These are phyloP conservation scores for Tylopilus plumbeoviolaceoides DNA, from an alignment of 768 basidiomycete species.

Conservation along the genomic window DNA sequence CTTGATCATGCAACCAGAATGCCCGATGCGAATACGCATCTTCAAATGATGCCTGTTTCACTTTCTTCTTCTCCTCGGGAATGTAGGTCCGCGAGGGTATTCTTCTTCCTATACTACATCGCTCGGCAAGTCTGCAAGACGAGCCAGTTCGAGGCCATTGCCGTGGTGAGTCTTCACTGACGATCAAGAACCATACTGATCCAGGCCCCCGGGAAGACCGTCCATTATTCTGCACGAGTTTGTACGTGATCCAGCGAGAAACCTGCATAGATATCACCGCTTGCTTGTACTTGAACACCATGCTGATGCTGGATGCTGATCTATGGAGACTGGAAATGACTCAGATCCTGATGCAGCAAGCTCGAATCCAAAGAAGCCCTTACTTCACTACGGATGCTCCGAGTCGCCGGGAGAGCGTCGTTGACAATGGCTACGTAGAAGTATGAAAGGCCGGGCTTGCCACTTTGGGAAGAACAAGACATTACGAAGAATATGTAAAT, in stretches of 20 bases:
- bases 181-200: conserved; percentile 63
- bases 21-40: conserved; percentile 38
- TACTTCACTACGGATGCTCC: conserved; percentile 83
- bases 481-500: conserved; percentile 93
- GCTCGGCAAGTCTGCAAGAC: conserved; percentile 77
- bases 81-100: conserved; percentile 54
- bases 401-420: conserved; percentile 70
- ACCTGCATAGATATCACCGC: background rate
- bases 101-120: conserved; percentile 66
- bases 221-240: conserved; percentile 58
- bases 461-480: conserved; percentile 36
- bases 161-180: too few species aligned
- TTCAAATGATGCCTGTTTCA: conserved; percentile 55
- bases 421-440: conserved; percentile 58
- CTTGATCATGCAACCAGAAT: conserved; percentile 35
- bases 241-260: background rate
- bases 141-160: conserved; percentile 87
- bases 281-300: conserved; percentile 78
- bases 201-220: conserved; percentile 55
- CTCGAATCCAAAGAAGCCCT: conserved; percentile 18
- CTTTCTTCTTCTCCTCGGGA: conserved; percentile 57
- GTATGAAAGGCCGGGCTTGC: conserved; percentile 1
- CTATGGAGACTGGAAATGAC: conserved; percentile 57
- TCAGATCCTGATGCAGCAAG: background rate
- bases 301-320: conserved; percentile 56